A percentile compares a stretch with the other conserved stretches of the same genome.
phyloP scores from a whole-genome alignment of 1,139 yeast species.

The Yamadazyma triangularis region DNA sequence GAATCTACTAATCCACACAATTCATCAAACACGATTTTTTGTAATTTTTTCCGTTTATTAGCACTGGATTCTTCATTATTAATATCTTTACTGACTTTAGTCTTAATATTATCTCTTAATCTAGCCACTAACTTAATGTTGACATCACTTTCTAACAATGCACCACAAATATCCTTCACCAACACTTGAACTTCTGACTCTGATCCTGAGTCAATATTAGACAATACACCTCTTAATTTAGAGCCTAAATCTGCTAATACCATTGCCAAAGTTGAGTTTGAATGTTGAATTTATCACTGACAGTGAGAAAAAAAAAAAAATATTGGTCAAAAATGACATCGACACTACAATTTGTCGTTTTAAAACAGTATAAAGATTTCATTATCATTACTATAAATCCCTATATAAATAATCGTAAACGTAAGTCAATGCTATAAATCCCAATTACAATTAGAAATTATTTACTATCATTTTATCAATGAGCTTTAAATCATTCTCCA shows the following conservation, averaged over 20 bases:
- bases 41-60: constrained; percentile 74
- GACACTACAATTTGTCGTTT: too few species aligned
- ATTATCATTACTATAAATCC: too few species aligned
- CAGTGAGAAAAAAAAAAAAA: too few species aligned
- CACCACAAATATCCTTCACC: constrained; percentile 86
- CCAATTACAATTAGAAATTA: too few species aligned
- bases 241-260: constrained; percentile 93
- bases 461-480: constrained; percentile 17
- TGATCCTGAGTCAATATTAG: constrained; percentile 48
- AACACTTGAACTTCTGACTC: constrained; percentile 44
- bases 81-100: constrained; percentile 42
- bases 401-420: too few species aligned
- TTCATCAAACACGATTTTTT: constrained; percentile 92
- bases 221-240: constrained; percentile 73
- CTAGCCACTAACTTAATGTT: constrained; percentile 78
- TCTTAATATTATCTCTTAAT: constrained; percentile 69
- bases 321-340: too few species aligned
- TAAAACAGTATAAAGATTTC: too few species aligned
- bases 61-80: constrained; percentile 46
- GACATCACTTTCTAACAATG: constrained; percentile 88
- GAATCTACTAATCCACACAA: constrained; percentile 78
- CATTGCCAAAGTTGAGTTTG: too few species aligned
- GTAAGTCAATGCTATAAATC: too few species aligned
- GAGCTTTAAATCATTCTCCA: constrained; percentile 18
- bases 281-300: too few species aligned